A percentile compares a stretch with the other conserved stretches of the same genome.
These are phyloP conservation scores for Neurospora tetrasperma DNA, from an alignment of 495 filamentous ascomycete genomes.

Conservation along the genomic window DNA sequence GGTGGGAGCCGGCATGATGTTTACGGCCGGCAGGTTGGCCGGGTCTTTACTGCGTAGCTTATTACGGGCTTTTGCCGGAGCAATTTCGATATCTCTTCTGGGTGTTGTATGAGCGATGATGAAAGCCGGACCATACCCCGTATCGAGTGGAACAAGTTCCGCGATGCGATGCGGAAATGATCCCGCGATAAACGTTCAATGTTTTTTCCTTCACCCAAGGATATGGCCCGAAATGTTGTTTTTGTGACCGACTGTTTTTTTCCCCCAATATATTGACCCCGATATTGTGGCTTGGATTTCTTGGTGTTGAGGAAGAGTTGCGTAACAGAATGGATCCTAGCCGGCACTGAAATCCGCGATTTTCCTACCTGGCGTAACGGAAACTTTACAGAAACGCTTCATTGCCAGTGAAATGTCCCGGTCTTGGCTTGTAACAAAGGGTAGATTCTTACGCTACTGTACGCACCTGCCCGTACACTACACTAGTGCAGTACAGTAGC, in stretches of 20 bases:
- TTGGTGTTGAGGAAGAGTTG: neutral
- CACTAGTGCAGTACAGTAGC: neutral
- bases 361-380: neutral
- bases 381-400: neutral
- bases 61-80: neutral
- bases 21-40: neutral
- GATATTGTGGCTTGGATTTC: neutral
- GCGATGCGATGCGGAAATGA: neutral
- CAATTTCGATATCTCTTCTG: neutral
- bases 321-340: neutral
- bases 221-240: neutral
- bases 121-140: neutral
- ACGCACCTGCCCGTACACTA: neutral
- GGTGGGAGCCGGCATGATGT: conserved; percentile 13
- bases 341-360: neutral
- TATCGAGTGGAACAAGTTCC: neutral
- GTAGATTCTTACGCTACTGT: neutral
- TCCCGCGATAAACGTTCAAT: neutral
- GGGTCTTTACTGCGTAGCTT: neutral
- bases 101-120: neutral
- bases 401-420: neutral
- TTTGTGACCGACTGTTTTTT: neutral
- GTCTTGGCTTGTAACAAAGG: neutral
- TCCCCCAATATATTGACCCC: neutral
- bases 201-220: neutral